phyloP scores from a whole-genome alignment of 768 basidiomycete species.

The Phylloporus arenicola region DNA sequence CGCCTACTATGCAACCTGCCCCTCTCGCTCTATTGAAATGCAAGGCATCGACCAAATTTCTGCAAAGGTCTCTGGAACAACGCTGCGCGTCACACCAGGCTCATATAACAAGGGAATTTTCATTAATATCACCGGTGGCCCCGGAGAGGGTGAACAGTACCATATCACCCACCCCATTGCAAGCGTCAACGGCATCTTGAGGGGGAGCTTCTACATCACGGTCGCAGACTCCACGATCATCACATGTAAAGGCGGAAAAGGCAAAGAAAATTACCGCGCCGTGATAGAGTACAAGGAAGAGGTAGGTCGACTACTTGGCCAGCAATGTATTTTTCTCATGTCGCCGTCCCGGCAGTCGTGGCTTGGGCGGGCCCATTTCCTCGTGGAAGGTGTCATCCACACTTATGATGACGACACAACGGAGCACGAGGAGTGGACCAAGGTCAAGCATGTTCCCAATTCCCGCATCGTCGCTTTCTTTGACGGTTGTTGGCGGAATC shows the following conservation, averaged over 20 bases:
- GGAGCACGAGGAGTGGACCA: constrained; percentile 68
- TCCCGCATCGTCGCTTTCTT: constrained; percentile 72
- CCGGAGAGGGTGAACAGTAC: constrained; percentile 74
- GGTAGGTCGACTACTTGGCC: constrained; percentile 41
- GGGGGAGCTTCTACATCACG: constrained; percentile 90
- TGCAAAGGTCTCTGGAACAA: constrained; percentile 86
- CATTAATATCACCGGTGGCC: constrained; percentile 67
- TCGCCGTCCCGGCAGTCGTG: constrained; percentile 51
- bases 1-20: constrained; percentile 74
- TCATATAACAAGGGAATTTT: constrained; percentile 85
- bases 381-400: constrained; percentile 87
- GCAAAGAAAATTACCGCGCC: constrained; percentile 61
- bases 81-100: constrained; percentile 78
- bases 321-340: not conserved
- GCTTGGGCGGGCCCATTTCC: constrained; percentile 83
- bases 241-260: constrained; percentile 69
- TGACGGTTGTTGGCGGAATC: constrained; percentile 84
- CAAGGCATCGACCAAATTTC: constrained; percentile 88
- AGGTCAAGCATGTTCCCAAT: constrained; percentile 85
- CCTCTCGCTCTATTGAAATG: constrained; percentile 64
- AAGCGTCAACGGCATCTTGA: constrained; percentile 84
- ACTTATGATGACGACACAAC: constrained; percentile 62
- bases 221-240: constrained; percentile 75
- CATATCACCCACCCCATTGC: constrained; percentile 89
- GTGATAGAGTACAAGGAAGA: constrained; percentile 97